These are phyloP conservation scores for Microthlaspi erraticum DNA, from an alignment of 345 rosid species.

Conservation along the genomic window DNA sequence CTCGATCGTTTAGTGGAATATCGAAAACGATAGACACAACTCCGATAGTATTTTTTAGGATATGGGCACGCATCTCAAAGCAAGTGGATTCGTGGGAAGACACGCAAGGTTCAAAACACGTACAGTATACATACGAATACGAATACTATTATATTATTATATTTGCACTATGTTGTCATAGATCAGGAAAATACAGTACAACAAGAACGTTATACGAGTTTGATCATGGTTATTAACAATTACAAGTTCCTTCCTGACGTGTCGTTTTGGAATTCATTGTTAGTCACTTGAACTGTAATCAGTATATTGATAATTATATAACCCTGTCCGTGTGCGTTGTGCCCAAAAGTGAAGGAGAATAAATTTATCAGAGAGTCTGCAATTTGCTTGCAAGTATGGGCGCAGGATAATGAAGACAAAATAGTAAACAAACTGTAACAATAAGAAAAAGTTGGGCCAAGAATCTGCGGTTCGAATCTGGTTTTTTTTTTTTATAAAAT, in stretches of 20 bases:
- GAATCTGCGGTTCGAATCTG: neutral
- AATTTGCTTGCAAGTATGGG: conserved; percentile 41
- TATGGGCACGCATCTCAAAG: conserved; percentile 47
- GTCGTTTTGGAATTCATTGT: neutral
- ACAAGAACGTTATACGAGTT: conserved; percentile 8
- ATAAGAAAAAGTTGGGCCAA: conserved; percentile 2
- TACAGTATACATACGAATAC: neutral
- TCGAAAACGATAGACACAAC: conserved; percentile 27
- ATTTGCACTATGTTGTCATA: neutral
- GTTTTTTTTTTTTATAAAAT: neutral
- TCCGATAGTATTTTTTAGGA: conserved; percentile 28
- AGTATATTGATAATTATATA: neutral
- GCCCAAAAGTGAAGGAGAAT: conserved; percentile 25
- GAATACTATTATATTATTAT: neutral
- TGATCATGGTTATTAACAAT: conserved; percentile 16
- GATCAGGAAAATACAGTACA: neutral
- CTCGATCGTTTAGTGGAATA: conserved; percentile 15
- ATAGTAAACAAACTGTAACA: conserved; percentile 3
- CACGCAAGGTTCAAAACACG: conserved; percentile 27
- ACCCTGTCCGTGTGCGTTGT: conserved; percentile 22
- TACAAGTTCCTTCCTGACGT: conserved; percentile 14
- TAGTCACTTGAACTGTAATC: conserved; percentile 13
- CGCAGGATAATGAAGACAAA: conserved; percentile 22
- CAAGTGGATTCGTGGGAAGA: conserved; percentile 16
- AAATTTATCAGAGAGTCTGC: conserved; percentile 9